phyloP scores from a whole-genome alignment of 495 filamentous ascomycete species.

The Neurospora sp. region DNA sequence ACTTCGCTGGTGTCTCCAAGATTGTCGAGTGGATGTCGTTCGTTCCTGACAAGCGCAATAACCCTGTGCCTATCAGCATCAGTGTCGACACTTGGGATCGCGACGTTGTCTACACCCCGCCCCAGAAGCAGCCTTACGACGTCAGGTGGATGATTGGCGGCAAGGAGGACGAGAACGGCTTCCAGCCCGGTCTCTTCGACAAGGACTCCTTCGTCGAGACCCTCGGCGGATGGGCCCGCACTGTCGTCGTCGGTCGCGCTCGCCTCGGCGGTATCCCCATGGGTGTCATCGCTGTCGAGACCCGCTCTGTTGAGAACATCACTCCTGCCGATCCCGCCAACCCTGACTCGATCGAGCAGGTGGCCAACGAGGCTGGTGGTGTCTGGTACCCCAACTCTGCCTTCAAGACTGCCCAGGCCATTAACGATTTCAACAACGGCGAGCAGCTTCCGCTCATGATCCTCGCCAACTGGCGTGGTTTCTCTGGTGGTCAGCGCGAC shows the following conservation, averaged over 20 bases:
- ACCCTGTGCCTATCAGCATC: conserved; percentile 77
- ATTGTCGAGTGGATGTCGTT: conserved; percentile 97
- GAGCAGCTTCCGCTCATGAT: conserved; percentile 99
- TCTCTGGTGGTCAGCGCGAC: conserved; percentile 97
- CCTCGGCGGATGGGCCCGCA: conserved; percentile 92
- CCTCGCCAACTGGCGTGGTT: conserved; percentile 98
- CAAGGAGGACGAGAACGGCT: conserved; percentile 68
- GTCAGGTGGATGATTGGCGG: conserved; percentile 86
- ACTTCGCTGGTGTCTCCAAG: conserved; percentile 95
- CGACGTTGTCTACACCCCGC: conserved; percentile 75
- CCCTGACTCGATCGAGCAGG: conserved; percentile 93
- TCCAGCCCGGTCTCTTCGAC: conserved; percentile 88
- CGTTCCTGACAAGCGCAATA: conserved; percentile 85
- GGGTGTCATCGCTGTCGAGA: conserved; percentile 97
- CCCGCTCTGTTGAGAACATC: conserved; percentile 89
- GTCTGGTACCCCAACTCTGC: conserved; percentile 99
- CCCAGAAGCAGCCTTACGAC: conserved; percentile 83
- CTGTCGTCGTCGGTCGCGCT: conserved; percentile 93
- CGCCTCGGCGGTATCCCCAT: conserved; percentile 95
- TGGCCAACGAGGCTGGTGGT: conserved; percentile 87
- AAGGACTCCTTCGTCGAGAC: conserved; percentile 93
- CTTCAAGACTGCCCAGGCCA: conserved; percentile 97
- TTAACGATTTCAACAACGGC: conserved; percentile 97
- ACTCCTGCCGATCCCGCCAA: conserved; percentile 98
- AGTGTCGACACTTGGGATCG: conserved; percentile 88